A percentile compares a stretch with the other conserved stretches of the same genome.
Evolutionary conservation across 345 rosid species (phyloP).

Genomic region (Clausena lansium): DNA sequence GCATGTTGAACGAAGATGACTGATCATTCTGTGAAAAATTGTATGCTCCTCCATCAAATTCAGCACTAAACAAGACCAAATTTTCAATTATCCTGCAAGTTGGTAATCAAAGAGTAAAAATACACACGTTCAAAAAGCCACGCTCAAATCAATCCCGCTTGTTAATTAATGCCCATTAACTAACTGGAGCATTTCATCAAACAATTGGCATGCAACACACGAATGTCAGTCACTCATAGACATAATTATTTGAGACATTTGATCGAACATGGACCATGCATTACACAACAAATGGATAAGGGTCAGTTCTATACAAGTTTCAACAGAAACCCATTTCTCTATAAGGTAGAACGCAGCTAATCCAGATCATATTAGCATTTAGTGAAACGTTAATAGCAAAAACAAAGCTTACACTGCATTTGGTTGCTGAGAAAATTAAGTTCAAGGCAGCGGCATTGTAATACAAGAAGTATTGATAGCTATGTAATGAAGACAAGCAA

Average conservation of each 20-base stretch:
- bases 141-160: neutral
- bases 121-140: neutral
- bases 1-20: constrained; percentile 70
- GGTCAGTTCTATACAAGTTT: neutral
- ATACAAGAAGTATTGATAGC: too few species aligned
- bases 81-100: constrained; percentile 7
- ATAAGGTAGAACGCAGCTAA: neutral
- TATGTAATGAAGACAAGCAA: neutral
- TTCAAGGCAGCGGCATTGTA: too few species aligned
- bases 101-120: neutral
- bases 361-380: neutral
- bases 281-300: neutral
- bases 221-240: neutral
- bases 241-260: neutral
- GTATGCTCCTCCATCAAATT: constrained; percentile 63
- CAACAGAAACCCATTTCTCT: neutral
- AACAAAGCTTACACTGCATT: neutral
- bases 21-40: constrained; percentile 64
- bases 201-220: neutral
- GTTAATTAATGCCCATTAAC: neutral
- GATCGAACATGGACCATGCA: neutral
- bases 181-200: constrained; percentile 20
- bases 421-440: neutral
- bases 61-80: neutral
- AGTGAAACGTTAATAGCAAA: neutral